phyloP scores from a whole-genome alignment of 129 eudicot genomes.

The Flaveria sonorensis region DNA sequence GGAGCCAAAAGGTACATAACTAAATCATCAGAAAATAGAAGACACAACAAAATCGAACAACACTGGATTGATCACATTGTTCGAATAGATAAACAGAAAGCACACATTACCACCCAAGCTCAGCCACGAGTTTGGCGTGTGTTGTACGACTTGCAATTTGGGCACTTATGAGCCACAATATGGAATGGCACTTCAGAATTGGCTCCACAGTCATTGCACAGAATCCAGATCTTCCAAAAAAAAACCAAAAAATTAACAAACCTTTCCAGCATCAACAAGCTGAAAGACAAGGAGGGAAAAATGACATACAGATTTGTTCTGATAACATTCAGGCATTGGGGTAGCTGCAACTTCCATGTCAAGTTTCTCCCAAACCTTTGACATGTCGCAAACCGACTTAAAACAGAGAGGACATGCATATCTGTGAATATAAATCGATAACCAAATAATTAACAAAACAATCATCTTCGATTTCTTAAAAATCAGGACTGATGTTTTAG shows the following conservation, averaged over 20 bases:
- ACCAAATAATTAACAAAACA: not conserved
- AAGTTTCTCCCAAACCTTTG: slow-evolving; percentile 78
- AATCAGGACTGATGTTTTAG: not conserved
- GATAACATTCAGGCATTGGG: slow-evolving; percentile 72
- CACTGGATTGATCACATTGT: not conserved
- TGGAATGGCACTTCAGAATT: slow-evolving; percentile 63
- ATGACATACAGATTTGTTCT: slow-evolving; percentile 54
- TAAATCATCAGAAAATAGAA: not conserved
- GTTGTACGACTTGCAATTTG: slow-evolving; percentile 87
- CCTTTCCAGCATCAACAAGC: slow-evolving; percentile 11
- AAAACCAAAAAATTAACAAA: not conserved
- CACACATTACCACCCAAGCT: not conserved
- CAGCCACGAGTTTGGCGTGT: slow-evolving; percentile 69
- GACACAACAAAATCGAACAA: not conserved
- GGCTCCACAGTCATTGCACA: slow-evolving; percentile 84
- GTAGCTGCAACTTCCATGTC: slow-evolving; percentile 87
- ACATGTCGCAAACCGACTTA: slow-evolving; percentile 86
- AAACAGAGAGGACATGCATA: slow-evolving; percentile 87
- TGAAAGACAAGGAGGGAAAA: slow-evolving; percentile 8
- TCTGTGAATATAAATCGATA: slow-evolving; percentile 35
- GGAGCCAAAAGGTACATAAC: not conserved
- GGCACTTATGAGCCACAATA: slow-evolving; percentile 80
- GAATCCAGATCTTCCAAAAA: slow-evolving; percentile 63
- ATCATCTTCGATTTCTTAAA: not conserved
- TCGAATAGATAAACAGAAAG: not conserved